phyloP scores from a whole-genome alignment of 1,139 yeast species.

The Suhomyces wounanorum region DNA sequence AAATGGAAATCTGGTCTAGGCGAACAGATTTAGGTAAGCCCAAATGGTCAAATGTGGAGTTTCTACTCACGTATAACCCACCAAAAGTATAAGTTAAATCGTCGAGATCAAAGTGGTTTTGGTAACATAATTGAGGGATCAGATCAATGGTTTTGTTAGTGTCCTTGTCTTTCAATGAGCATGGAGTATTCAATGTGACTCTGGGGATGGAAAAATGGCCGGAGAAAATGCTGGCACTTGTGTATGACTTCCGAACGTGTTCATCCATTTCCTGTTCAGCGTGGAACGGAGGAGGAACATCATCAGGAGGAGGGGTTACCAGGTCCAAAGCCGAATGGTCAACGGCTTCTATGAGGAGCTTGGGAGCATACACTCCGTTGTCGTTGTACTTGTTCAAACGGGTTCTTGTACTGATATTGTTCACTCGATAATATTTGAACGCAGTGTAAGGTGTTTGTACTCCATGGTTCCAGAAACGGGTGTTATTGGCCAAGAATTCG shows the following conservation, averaged over 20 bases:
- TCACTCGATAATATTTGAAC: slow-evolving; percentile 26
- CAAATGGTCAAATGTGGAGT: slow-evolving; percentile 26
- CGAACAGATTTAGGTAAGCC: slow-evolving; percentile 40
- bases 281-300: slow-evolving; percentile 1
- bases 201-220: slow-evolving; percentile 37
- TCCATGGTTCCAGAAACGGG: slow-evolving; percentile 32
- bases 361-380: slow-evolving; percentile 30
- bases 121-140: slow-evolving; percentile 36
- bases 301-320: not conserved
- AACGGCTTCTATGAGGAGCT: slow-evolving; percentile 27
- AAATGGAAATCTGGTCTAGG: slow-evolving; percentile 35
- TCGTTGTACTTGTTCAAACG: slow-evolving; percentile 21
- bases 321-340: slow-evolving; percentile 18
- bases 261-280: slow-evolving; percentile 9
- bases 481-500: slow-evolving; percentile 3
- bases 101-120: slow-evolving; percentile 35
- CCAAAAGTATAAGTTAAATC: slow-evolving; percentile 43
- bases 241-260: slow-evolving; percentile 17
- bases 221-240: slow-evolving; percentile 28
- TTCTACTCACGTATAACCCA: slow-evolving; percentile 30
- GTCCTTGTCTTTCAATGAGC: not conserved
- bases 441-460: slow-evolving; percentile 31
- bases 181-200: slow-evolving; percentile 28
- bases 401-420: slow-evolving; percentile 19
- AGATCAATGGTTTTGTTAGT: slow-evolving; percentile 11